phyloP scores from a whole-genome alignment of 2,329 filamentous ascomycete genomes.

The Aureobasidium leucospermi region DNA sequence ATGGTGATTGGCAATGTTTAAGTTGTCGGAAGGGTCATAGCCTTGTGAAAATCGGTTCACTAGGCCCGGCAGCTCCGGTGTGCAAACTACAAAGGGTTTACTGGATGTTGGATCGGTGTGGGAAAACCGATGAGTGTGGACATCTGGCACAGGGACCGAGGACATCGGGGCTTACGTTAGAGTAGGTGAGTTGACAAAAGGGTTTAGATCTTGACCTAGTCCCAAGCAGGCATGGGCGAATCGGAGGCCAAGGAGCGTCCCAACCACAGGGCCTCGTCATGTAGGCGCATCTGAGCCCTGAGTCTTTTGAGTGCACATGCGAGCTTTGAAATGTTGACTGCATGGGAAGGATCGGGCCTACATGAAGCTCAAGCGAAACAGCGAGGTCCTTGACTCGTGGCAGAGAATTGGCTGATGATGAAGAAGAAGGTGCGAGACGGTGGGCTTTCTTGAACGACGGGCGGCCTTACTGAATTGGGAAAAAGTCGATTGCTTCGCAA shows the following conservation, averaged over 20 bases:
- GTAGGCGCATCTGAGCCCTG: neutral
- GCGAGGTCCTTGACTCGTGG: no score
- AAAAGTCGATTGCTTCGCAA: no score
- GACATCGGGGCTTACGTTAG: neutral
- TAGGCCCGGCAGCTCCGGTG: neutral
- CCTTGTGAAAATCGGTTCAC: neutral
- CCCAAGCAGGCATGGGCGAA: neutral
- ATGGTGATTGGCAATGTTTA: constrained; percentile 4
- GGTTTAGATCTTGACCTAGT: neutral
- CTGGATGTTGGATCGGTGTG: neutral
- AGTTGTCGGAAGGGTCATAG: neutral
- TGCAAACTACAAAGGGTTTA: neutral
- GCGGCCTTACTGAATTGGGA: no score
- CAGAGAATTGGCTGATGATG: no score
- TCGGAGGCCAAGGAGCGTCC: neutral
- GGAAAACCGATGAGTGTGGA: neutral
- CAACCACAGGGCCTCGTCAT: neutral
- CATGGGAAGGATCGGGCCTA: no score
- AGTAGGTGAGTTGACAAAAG: neutral
- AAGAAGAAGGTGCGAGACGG: no score
- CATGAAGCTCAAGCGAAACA: no score
- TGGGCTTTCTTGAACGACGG: neutral
- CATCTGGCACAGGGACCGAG: neutral
- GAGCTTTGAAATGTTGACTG: neutral
- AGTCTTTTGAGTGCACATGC: neutral